These are phyloP conservation scores for Candida rishiriensis DNA, from an alignment of 805 yeast species.

Conservation along the genomic window DNA sequence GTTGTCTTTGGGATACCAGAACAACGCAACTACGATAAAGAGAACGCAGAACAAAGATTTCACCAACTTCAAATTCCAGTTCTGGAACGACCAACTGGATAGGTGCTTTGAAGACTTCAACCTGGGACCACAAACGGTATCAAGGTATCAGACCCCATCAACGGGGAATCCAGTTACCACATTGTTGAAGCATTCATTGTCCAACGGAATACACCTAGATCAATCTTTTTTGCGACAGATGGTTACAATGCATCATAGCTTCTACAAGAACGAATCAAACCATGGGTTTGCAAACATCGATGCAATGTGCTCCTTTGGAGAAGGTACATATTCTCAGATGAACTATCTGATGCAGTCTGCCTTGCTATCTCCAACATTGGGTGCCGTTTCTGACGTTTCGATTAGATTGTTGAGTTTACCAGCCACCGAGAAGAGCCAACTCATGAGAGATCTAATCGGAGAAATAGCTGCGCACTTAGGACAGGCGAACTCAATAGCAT, in stretches of 20 bases:
- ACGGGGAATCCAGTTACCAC: slow-evolving; percentile 59
- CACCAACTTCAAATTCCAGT: slow-evolving; percentile 57
- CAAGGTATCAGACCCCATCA: slow-evolving; percentile 25
- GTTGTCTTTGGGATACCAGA: slow-evolving; percentile 25
- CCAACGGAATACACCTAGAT: slow-evolving; percentile 47
- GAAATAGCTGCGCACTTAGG: slow-evolving; percentile 79
- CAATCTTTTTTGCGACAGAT: slow-evolving; percentile 52
- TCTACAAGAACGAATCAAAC: slow-evolving; percentile 44
- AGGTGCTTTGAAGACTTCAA: slow-evolving; percentile 33
- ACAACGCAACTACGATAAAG: slow-evolving; percentile 24
- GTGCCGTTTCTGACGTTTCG: slow-evolving; percentile 43
- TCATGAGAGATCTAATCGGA: slow-evolving; percentile 33
- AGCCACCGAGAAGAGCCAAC: slow-evolving; percentile 27
- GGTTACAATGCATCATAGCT: slow-evolving; percentile 53
- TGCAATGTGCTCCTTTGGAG: slow-evolving; percentile 70
- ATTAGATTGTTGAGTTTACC: slow-evolving; percentile 44
- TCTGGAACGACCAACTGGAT: slow-evolving; percentile 65
- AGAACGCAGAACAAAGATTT: slow-evolving; percentile 27
- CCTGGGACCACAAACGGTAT: slow-evolving; percentile 26
- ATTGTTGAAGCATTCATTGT: slow-evolving; percentile 50
- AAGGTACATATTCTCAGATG: slow-evolving; percentile 71
- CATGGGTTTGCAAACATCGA: slow-evolving; percentile 39
- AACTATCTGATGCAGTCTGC: slow-evolving; percentile 62
- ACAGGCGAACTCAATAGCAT: slow-evolving; percentile 70
- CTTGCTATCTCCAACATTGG: slow-evolving; percentile 49